These are phyloP conservation scores for Corallochytrium limacisporum DNA, from an alignment of 78 protist genomes.

Conservation along the genomic window DNA sequence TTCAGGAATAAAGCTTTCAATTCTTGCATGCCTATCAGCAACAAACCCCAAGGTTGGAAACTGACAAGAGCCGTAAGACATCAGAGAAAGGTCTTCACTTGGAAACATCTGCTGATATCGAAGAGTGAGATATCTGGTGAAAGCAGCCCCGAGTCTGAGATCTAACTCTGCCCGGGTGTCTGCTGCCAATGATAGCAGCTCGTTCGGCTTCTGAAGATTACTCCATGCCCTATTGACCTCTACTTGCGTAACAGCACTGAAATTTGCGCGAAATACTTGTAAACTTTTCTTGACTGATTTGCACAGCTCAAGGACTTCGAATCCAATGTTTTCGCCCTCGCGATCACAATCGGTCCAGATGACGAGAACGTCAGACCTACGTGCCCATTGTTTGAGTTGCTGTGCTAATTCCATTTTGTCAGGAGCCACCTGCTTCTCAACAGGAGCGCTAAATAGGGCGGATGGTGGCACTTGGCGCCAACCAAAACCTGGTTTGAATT, in stretches of 20 bases:
- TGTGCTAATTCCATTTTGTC: neutral
- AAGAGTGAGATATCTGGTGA: conserved; percentile 87
- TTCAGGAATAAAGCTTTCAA: conserved; percentile 52
- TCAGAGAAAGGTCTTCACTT: too few species aligned
- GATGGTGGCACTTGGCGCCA: conserved; percentile 47
- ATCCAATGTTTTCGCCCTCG: conserved; percentile 93
- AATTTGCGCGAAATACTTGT: conserved; percentile 64
- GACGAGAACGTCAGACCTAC: conserved; percentile 26
- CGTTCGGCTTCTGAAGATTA: too few species aligned
- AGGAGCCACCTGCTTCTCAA: conserved; percentile 18
- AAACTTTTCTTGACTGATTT: conserved; percentile 7
- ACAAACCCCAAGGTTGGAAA: conserved; percentile 96
- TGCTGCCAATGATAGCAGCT: too few species aligned
- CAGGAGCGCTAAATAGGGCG: conserved; percentile 57
- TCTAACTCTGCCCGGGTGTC: conserved; percentile 70
- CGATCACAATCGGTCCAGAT: conserved; percentile 93
- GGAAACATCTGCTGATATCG: conserved; percentile 22
- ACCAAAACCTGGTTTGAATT: conserved; percentile 29
- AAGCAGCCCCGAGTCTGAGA: conserved; percentile 83
- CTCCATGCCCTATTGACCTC: too few species aligned
- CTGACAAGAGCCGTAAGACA: conserved; percentile 94
- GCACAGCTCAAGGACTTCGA: conserved; percentile 67
- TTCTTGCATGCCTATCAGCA: conserved; percentile 61
- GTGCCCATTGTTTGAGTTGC: conserved; percentile 12
- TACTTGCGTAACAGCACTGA: conserved; percentile 74